Conservation (phyloP, 495 filamentous ascomycete genomes). For the Tetracladium setigerum region DNA sequence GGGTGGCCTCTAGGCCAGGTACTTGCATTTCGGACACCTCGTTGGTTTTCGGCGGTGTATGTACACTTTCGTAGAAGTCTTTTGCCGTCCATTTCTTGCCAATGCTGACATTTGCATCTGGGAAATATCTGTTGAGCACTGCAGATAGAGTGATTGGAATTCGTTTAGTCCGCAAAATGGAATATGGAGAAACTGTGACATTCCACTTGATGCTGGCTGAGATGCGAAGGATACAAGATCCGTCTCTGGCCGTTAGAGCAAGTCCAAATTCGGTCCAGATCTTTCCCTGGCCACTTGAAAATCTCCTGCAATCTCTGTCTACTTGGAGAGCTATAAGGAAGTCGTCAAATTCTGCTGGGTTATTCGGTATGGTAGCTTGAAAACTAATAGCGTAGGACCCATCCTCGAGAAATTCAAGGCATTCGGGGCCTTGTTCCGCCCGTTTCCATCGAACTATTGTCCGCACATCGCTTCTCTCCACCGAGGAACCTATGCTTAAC, state of each 20-base stretch:
- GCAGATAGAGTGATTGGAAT: constrained; percentile 1
- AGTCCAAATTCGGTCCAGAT: constrained; percentile 15
- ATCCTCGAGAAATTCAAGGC: constrained; percentile 13
- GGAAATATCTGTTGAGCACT: constrained; percentile 15
- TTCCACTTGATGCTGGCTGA: constrained; percentile 21
- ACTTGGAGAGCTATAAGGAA: constrained; percentile 10
- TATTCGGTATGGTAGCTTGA: background rate
- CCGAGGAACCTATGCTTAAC: background rate
- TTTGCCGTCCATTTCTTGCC: constrained; percentile 16
- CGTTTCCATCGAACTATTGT: constrained; percentile 4
- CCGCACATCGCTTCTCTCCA: constrained; percentile 1
- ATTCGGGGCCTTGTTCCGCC: background rate
- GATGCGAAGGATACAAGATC: constrained; percentile 10
- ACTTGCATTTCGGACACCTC: constrained; percentile 3
- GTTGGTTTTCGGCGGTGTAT: constrained; percentile 15
- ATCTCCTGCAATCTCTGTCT: constrained; percentile 8
- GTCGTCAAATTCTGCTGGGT: constrained; percentile 1
- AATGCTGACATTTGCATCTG: constrained; percentile 6
- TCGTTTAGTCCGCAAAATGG: background rate
- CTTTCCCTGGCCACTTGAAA: constrained; percentile 13
- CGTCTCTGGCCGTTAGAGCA: constrained; percentile 4
- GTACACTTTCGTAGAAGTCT: constrained; percentile 22
- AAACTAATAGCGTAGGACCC: background rate
- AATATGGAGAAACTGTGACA: constrained; percentile 11
- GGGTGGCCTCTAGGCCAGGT: constrained; percentile 11